Percentiles rank a stretch among this genome's conserved stretches.
Conservation (phyloP, 1,284 basidiomycete genomes). For the Dichomitus squalens region DNA sequence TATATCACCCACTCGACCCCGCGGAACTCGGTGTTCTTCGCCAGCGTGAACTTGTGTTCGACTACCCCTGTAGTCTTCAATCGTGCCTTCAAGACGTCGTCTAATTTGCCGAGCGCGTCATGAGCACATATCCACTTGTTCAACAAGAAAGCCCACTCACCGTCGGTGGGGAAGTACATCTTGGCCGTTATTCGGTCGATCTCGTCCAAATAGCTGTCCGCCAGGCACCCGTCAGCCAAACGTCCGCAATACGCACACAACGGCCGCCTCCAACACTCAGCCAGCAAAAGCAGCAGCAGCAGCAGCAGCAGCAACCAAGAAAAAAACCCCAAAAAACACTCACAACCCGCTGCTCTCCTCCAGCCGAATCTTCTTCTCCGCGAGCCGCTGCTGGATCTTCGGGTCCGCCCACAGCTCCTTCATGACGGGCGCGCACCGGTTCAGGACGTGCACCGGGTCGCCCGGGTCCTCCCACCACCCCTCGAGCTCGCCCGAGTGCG, state of each 20-base stretch:
- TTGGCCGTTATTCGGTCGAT: constrained; percentile 76
- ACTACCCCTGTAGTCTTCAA: constrained; percentile 79
- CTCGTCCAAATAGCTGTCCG: constrained; percentile 72
- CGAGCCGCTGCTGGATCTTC: constrained; percentile 58
- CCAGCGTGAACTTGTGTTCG: constrained; percentile 72
- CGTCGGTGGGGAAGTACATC: constrained; percentile 78
- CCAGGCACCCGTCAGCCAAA: constrained; percentile 16
- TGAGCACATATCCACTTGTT: neutral
- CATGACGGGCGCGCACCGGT: constrained; percentile 65
- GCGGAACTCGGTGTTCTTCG: constrained; percentile 51
- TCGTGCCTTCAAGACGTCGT: constrained; percentile 73
- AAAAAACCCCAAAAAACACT: constrained; percentile 33
- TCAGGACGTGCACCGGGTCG: constrained; percentile 73
- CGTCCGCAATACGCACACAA: neutral
- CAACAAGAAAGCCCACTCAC: constrained; percentile 42
- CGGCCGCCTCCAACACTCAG: neutral
- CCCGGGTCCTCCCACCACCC: constrained; percentile 85
- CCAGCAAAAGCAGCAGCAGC: too few relatives aligned
- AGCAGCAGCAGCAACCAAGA: too few relatives aligned
- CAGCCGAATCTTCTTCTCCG: constrained; percentile 63
- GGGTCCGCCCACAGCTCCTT: constrained; percentile 71
- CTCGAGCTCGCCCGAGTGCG: constrained; percentile 66
- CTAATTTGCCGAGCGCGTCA: constrained; percentile 37
- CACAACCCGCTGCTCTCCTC: constrained; percentile 85
- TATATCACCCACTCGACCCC: constrained; percentile 77